Percentiles rank a stretch among this genome's conserved stretches.
phyloP scores from a whole-genome alignment of 257 asterid species.

The Orobanche coerulescens region DNA sequence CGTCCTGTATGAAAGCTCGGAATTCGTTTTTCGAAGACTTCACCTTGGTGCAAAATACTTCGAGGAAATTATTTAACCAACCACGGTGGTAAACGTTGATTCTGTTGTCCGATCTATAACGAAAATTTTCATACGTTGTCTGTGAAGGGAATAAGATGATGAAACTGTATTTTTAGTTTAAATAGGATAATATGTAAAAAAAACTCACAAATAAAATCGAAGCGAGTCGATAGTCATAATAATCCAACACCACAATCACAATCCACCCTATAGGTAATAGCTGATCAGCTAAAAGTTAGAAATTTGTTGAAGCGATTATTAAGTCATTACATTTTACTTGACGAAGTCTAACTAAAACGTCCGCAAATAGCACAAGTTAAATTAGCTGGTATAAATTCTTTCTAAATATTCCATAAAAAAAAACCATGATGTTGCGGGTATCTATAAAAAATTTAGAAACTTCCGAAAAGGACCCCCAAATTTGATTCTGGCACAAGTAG shows the following conservation, averaged over 20 bases:
- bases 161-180: background rate
- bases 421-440: too few relatives aligned
- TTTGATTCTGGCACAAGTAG: too few relatives aligned
- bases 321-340: background rate
- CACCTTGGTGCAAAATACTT: slow-evolving; percentile 83
- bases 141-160: slow-evolving; percentile 28
- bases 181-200: background rate
- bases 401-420: too few relatives aligned
- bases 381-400: background rate
- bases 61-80: slow-evolving; percentile 61
- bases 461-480: too few relatives aligned
- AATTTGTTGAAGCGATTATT: background rate
- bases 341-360: background rate
- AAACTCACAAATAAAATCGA: background rate
- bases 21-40: slow-evolving; percentile 84
- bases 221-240: background rate
- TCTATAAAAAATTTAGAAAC: too few relatives aligned
- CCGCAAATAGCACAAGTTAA: background rate
- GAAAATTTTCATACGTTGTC: slow-evolving; percentile 96
- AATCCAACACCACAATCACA: slow-evolving; percentile 4
- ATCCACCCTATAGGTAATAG: background rate
- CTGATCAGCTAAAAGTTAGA: background rate
- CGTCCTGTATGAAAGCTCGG: slow-evolving; percentile 75
- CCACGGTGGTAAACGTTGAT: slow-evolving; percentile 81
- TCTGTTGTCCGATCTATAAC: slow-evolving; percentile 84